These are phyloP conservation scores for Aspergillus floridensis DNA, from an alignment of 2,329 filamentous ascomycete species.

Conservation along the genomic window DNA sequence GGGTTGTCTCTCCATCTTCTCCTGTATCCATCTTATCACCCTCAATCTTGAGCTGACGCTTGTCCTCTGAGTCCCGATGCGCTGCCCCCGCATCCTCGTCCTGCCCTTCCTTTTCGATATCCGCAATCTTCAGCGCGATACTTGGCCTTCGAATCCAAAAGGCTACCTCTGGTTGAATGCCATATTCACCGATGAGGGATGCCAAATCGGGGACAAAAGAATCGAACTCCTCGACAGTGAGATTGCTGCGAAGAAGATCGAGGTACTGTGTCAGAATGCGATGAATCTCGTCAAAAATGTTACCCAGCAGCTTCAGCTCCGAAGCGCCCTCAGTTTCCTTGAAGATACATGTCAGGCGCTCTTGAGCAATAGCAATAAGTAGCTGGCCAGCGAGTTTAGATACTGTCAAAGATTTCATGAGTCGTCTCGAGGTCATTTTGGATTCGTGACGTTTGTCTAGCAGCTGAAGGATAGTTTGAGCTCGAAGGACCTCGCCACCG, in stretches of 20 bases:
- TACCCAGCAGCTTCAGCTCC: slow-evolving; percentile 84
- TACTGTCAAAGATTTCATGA: slow-evolving; percentile 76
- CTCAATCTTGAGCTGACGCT: slow-evolving; percentile 14
- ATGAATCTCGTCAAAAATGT: slow-evolving; percentile 86
- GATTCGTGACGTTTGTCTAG: slow-evolving; percentile 79
- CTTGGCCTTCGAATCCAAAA: slow-evolving; percentile 79
- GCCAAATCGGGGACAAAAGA: slow-evolving; percentile 71
- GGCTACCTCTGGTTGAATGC: slow-evolving; percentile 74
- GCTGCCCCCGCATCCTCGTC: slow-evolving; percentile 23
- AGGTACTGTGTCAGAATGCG: slow-evolving; percentile 82
- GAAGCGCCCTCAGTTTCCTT: slow-evolving; percentile 63
- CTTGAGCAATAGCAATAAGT: slow-evolving; percentile 86
- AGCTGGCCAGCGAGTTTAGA: slow-evolving; percentile 76
- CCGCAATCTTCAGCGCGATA: slow-evolving; percentile 63
- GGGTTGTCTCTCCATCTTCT: slow-evolving; percentile 24
- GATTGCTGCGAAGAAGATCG: slow-evolving; percentile 78
- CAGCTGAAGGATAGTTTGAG: slow-evolving; percentile 75
- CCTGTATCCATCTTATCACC: slow-evolving; percentile 35
- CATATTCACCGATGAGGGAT: slow-evolving; percentile 72
- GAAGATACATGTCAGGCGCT: slow-evolving; percentile 82
- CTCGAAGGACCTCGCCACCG: slow-evolving; percentile 74
- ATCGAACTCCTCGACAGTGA: slow-evolving; percentile 75
- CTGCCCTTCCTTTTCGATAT: slow-evolving; percentile 36
- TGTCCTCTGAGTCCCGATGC: slow-evolving; percentile 24
- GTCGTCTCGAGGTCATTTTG: slow-evolving; percentile 69